These are phyloP conservation scores for Fraxinus latifolia DNA, from an alignment of 305 asterid species.

Conservation along the genomic window DNA sequence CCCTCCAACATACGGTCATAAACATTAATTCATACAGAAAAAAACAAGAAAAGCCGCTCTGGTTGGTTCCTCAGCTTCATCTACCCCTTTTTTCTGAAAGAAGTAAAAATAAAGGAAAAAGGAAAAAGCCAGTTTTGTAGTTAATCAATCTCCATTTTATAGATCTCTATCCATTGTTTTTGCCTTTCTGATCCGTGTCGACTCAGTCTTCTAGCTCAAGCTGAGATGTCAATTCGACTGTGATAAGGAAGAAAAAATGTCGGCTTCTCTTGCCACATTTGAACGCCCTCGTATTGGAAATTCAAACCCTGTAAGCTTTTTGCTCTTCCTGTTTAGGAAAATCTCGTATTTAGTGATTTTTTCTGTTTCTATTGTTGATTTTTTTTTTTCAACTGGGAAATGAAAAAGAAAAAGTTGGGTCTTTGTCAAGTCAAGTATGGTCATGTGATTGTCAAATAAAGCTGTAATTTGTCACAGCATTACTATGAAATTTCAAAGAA, in stretches of 20 bases:
- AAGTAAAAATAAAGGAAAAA: not conserved
- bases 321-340: not conserved
- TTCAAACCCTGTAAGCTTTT: slow-evolving; percentile 67
- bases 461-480: slow-evolving; percentile 10
- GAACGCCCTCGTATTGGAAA: slow-evolving; percentile 82
- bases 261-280: slow-evolving; percentile 80
- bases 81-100: slow-evolving; percentile 7
- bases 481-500: slow-evolving; percentile 2
- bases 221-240: slow-evolving; percentile 34
- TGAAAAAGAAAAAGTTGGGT: slow-evolving; percentile 17
- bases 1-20: not conserved
- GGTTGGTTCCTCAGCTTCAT: slow-evolving; percentile 41
- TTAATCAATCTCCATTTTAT: not conserved
- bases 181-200: not conserved
- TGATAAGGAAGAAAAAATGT: slow-evolving; percentile 42
- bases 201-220: not conserved
- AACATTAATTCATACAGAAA: not conserved
- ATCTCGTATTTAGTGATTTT: slow-evolving; percentile 7
- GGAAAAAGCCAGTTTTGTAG: not conserved
- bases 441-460: slow-evolving; percentile 25
- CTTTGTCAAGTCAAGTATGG: slow-evolving; percentile 34
- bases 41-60: slow-evolving; percentile 28
- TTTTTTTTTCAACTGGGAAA: slow-evolving; percentile 20
- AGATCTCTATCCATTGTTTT: not conserved
- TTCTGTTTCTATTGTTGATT: not conserved